Evolutionary conservation across 129 eudicot species (phyloP), one percentile per base, ranked within the genome.

Genomic region (Heracleum sosnowskyi): DNA sequence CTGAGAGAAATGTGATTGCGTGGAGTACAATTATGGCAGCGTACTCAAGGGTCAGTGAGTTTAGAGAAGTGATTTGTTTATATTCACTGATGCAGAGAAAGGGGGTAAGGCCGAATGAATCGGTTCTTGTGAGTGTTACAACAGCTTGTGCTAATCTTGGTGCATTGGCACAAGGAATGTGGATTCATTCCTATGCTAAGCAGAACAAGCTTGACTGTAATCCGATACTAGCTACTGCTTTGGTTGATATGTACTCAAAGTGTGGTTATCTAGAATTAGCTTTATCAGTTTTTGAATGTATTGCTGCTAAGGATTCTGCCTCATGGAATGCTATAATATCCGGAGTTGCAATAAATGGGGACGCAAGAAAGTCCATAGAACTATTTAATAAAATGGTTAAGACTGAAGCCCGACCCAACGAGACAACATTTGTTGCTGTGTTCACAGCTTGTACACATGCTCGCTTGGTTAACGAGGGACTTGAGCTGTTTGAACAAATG

Each of bases 241-340:
- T 91, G 71, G 89, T 91, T 29, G 93, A 91, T 76, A 85, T 91
- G 91, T 91, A 88, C 77, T 85, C 91, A 1, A 91, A 87, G 84
- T 88, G 93, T 28, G 96, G 96, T 20, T 83, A 80, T 70, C 28
- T 84, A 11, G 63, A 87, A 11, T 77, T 79, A 34, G 91, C 96
- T 13, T 74, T 85, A 39, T 78, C 84, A 13, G 88, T 88, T 76
- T 88, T 91, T 40, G 46, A 85, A 40, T 31, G 79, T 4, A 87
- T 89, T 73, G 45, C 49, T 16, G 35, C 74, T 0, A 88, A 88
- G 74, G 93, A 87, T 77, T 78, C 83, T 31, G 79, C 83, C 37
- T 76, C 91, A 0, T 89, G 93, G 96, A 88, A 88, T 51, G 87
- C 93, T 10, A 78, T 91, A 40, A 88, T 91, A 29, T 83, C 88